phyloP scores from a whole-genome alignment of 2,329 filamentous ascomycete species.

The Pseudocercospora cruenta region DNA sequence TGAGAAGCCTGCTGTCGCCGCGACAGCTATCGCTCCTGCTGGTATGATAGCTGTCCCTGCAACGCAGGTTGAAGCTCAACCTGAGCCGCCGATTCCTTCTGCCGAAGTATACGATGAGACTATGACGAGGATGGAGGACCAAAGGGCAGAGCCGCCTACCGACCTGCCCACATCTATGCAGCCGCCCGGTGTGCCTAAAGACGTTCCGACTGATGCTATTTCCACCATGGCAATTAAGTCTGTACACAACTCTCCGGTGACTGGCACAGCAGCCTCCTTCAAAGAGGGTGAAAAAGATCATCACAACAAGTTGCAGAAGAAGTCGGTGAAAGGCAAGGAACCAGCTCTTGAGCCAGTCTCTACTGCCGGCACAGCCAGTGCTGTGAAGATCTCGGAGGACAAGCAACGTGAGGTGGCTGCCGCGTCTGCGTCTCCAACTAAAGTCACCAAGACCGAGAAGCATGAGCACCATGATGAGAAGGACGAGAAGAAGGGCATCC shows the following conservation, averaged over 20 bases:
- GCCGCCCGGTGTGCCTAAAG: constrained; percentile 21
- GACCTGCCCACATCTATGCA: constrained; percentile 7
- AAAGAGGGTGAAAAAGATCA: background rate
- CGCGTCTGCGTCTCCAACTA: constrained; percentile 8
- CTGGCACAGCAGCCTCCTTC: background rate
- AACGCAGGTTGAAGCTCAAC: background rate
- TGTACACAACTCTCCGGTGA: constrained; percentile 8
- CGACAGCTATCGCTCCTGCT: constrained; percentile 7
- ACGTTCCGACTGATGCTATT: constrained; percentile 15
- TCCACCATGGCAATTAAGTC: constrained; percentile 17
- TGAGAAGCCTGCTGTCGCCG: constrained; percentile 2
- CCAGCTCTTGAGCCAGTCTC: constrained; percentile 1
- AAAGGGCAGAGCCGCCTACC: constrained; percentile 16
- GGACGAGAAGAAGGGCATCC: constrained; percentile 32
- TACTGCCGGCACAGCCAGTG: constrained; percentile 9
- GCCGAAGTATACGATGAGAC: constrained; percentile 16
- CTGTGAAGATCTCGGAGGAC: constrained; percentile 9
- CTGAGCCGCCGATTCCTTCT: constrained; percentile 12
- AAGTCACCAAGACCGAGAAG: constrained; percentile 8
- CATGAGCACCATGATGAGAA: constrained; percentile 18
- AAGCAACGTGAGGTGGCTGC: constrained; percentile 9
- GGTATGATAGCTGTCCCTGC: constrained; percentile 10
- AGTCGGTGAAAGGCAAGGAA: constrained; percentile 3
- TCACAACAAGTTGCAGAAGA: constrained; percentile 10
- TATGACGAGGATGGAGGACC: constrained; percentile 14